These are phyloP conservation scores for Prunus campanulata DNA, from an alignment of 306 rosid species.

Conservation along the genomic window DNA sequence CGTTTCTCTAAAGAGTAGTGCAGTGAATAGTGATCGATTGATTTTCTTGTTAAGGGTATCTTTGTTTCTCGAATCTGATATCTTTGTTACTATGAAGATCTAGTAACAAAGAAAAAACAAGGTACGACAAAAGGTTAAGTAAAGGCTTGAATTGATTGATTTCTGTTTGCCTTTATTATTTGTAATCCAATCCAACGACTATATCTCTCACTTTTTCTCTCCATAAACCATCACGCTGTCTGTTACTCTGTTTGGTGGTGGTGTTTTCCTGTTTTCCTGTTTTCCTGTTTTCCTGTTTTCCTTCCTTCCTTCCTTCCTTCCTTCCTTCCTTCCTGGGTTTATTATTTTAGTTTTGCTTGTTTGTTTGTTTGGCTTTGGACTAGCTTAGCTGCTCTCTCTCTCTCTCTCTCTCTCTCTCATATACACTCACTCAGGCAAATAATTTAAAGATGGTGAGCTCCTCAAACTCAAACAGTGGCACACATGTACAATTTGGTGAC, in stretches of 20 bases:
- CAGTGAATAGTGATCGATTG: neutral
- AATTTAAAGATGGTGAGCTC: slow-evolving; percentile 32
- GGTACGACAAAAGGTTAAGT: slow-evolving; percentile 11
- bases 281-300: too few relatives aligned
- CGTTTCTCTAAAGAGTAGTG: slow-evolving; percentile 9
- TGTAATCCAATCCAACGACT: slow-evolving; percentile 18
- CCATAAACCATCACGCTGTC: too few relatives aligned
- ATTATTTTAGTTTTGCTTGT: too few relatives aligned
- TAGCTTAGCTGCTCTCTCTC: too few relatives aligned
- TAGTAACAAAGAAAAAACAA: slow-evolving; percentile 18
- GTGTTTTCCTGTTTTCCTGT: too few relatives aligned
- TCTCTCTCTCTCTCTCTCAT: too few relatives aligned
- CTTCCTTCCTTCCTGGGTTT: too few relatives aligned
- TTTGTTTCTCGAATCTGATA: slow-evolving; percentile 46
- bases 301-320: too few relatives aligned
- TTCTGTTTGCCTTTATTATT: slow-evolving; percentile 8
- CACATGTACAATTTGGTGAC: slow-evolving; percentile 61
- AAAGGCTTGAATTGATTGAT: slow-evolving; percentile 16
- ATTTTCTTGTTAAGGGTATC: slow-evolving; percentile 56
- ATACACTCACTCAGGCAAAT: too few relatives aligned
- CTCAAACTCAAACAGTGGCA: neutral
- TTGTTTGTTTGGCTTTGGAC: too few relatives aligned
- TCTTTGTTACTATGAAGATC: slow-evolving; percentile 34
- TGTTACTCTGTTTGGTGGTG: too few relatives aligned
- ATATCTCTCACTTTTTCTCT: slow-evolving; percentile 23